phyloP scores from a whole-genome alignment of 2,329 filamentous ascomycete genomes.

The Endothia cerciana region DNA sequence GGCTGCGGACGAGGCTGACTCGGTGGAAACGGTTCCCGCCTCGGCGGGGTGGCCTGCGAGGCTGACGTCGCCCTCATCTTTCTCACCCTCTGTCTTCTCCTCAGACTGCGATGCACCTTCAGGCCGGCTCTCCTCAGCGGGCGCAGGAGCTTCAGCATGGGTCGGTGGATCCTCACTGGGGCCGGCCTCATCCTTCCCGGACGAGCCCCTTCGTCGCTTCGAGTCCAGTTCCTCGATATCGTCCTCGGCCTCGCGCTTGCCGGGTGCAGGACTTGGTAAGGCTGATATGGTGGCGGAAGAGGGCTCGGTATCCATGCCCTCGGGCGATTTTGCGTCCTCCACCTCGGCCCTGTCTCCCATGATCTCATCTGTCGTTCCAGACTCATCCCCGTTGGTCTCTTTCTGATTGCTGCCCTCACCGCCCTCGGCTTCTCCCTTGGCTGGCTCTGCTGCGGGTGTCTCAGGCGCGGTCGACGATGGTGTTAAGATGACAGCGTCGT shows the following conservation, averaged over 20 bases:
- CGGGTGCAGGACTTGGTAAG: conserved; percentile 14
- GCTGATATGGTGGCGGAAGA: conserved; percentile 19
- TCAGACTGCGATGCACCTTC: background rate
- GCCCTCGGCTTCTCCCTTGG: background rate
- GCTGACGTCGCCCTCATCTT: conserved; percentile 17
- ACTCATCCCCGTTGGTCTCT: conserved; percentile 35
- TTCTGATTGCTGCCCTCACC: conserved; percentile 17
- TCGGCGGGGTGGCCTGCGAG: conserved; percentile 17
- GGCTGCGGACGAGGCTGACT: background rate
- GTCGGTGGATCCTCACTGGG: conserved; percentile 14
- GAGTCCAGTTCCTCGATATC: conserved; percentile 42
- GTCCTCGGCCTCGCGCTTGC: conserved; percentile 61
- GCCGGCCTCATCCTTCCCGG: conserved; percentile 29
- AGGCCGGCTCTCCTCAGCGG: too few species aligned
- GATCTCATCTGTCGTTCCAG: conserved; percentile 38
- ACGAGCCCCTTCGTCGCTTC: conserved; percentile 57
- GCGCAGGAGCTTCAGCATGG: too few species aligned
- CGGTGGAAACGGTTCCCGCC: background rate
- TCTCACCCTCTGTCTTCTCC: background rate
- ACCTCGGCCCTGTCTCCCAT: conserved; percentile 14
- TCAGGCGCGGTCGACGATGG: conserved; percentile 9
- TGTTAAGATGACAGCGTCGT: conserved; percentile 32
- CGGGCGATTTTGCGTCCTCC: background rate
- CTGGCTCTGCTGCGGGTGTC: background rate
- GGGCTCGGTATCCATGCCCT: conserved; percentile 2